These are phyloP conservation scores for Podospora didyma DNA, from an alignment of 495 filamentous ascomycete genomes.

Conservation along the genomic window DNA sequence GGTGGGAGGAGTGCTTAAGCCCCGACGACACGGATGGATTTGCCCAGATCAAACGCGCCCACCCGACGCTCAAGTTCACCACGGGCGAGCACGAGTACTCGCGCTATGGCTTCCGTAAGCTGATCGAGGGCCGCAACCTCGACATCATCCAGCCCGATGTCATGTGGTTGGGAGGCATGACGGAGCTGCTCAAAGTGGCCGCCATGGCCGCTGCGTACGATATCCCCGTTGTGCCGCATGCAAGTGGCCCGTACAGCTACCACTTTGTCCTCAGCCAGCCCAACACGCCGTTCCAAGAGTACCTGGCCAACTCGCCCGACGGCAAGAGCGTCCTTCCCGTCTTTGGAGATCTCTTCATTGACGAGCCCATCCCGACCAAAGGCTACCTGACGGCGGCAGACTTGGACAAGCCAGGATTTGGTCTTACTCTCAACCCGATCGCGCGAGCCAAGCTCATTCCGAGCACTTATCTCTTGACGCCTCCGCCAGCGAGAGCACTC, in stretches of 20 bases:
- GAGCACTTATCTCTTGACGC: slow-evolving; percentile 64
- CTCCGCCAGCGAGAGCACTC: slow-evolving; percentile 62
- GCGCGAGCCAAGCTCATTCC: slow-evolving; percentile 69
- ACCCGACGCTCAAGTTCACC: slow-evolving; percentile 88
- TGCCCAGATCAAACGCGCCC: slow-evolving; percentile 79
- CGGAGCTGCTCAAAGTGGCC: slow-evolving; percentile 83
- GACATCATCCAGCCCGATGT: slow-evolving; percentile 94
- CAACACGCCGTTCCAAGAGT: slow-evolving; percentile 92
- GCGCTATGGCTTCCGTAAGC: slow-evolving; percentile 87
- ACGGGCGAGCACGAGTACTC: slow-evolving; percentile 95
- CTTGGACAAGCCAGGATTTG: slow-evolving; percentile 87
- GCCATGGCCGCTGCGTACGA: slow-evolving; percentile 89
- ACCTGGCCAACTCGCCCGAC: slow-evolving; percentile 86
- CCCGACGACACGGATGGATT: slow-evolving; percentile 91
- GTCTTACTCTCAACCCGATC: slow-evolving; percentile 75
- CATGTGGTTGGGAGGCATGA: slow-evolving; percentile 94
- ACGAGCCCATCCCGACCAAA: slow-evolving; percentile 82
- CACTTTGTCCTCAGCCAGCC: slow-evolving; percentile 89
- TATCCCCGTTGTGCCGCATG: slow-evolving; percentile 90
- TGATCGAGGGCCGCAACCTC: slow-evolving; percentile 85
- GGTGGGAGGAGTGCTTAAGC: slow-evolving; percentile 91
- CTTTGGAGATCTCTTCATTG: slow-evolving; percentile 84
- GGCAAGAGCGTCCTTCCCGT: slow-evolving; percentile 84
- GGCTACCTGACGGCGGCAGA: slow-evolving; percentile 74
- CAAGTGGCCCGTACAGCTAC: slow-evolving; percentile 88